Conservation (phyloP, 2,329 filamentous ascomycete genomes). For the Xylariaceae sp. region DNA sequence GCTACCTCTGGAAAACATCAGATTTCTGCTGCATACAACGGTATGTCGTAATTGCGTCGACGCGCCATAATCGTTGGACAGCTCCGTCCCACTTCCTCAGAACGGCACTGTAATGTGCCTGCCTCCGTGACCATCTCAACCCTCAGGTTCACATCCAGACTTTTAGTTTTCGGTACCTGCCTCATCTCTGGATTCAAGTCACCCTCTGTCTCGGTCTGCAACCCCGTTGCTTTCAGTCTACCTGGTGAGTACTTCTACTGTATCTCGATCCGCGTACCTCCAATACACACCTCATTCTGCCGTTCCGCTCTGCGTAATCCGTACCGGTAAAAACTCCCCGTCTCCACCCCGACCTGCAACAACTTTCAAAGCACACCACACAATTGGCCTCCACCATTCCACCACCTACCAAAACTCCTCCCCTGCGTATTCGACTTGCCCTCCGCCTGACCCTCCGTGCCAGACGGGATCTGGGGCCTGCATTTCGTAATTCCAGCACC, state of each 20-base stretch:
- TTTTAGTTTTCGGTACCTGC: no score
- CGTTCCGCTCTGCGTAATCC: not conserved
- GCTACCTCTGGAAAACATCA: not conserved
- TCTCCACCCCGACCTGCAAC: constrained; percentile 9
- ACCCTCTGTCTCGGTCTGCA: no score
- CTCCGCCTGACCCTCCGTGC: constrained; percentile 10
- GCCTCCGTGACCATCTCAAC: no score
- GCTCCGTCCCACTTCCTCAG: not conserved
- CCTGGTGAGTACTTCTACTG: not conserved
- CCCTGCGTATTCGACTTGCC: constrained; percentile 5
- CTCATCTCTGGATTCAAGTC: no score
- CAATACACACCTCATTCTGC: not conserved
- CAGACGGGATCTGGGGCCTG: constrained; percentile 9
- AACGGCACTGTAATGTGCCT: no score
- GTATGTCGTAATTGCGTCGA: not conserved
- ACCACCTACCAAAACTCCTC: constrained; percentile 9
- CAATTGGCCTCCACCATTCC: constrained; percentile 18
- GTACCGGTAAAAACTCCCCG: not conserved
- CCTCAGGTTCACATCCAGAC: no score
- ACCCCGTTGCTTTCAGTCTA: no score
- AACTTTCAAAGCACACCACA: constrained; percentile 14
- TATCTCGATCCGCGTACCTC: not conserved
- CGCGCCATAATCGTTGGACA: not conserved
- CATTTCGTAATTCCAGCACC: not conserved
- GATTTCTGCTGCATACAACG: not conserved